These are phyloP conservation scores for Penicillium sp. DNA, from an alignment of 2,329 filamentous ascomycete genomes.

Conservation along the genomic window DNA sequence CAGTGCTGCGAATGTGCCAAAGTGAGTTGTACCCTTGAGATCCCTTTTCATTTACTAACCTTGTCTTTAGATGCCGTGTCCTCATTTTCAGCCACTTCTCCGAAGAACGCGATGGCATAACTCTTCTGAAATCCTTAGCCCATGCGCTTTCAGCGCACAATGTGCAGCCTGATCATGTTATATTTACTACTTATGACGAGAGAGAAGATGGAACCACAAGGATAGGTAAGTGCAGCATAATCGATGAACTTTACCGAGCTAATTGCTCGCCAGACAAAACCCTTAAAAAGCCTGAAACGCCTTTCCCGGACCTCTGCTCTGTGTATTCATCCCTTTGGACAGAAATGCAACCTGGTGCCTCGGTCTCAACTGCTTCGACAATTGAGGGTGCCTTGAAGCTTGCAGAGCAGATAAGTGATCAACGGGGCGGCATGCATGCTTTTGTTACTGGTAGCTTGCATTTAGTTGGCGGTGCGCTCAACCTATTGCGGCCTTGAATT, in stretches of 20 bases:
- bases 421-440: constrained; percentile 18
- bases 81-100: constrained; percentile 34
- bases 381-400: constrained; percentile 25
- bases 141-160: constrained; percentile 14
- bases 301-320: constrained; percentile 17
- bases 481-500: constrained; percentile 15
- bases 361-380: constrained; percentile 17
- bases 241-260: no score
- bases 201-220: constrained; percentile 19
- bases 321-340: constrained; percentile 25
- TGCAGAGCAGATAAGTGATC: constrained; percentile 16
- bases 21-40: no score
- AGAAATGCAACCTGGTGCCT: constrained; percentile 15
- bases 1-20: neutral
- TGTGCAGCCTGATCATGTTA: constrained; percentile 22
- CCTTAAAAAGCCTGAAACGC: constrained; percentile 14
- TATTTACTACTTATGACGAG: constrained; percentile 30
- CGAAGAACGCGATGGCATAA: constrained; percentile 24
- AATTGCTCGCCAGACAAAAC: constrained; percentile 12
- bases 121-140: constrained; percentile 20
- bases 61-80: constrained; percentile 18
- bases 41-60: no score
- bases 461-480: constrained; percentile 25
- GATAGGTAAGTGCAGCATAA: constrained; percentile 24
- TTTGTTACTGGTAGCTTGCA: constrained; percentile 25